Percentiles rank a stretch among this genome's conserved stretches.
Conservation (phyloP, 352 stramenopile genomes). For the Phytophthora pisi region DNA sequence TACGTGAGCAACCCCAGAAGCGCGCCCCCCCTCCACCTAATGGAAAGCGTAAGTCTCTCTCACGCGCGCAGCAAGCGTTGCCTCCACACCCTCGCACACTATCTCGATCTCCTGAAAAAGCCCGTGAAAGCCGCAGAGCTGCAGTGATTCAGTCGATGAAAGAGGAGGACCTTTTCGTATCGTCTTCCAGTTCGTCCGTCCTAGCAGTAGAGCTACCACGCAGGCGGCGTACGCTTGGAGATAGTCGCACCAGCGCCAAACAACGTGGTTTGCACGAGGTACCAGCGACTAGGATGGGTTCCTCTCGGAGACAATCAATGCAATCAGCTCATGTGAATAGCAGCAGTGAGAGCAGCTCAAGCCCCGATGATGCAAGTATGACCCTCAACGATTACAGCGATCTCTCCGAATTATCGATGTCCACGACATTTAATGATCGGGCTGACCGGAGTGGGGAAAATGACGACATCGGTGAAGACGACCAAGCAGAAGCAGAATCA, state of each 20-base stretch:
- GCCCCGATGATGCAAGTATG: conserved; percentile 20
- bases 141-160: conserved; percentile 24
- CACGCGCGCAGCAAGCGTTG: conserved; percentile 9
- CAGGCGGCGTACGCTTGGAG: conserved; percentile 8
- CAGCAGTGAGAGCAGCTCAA: conserved; percentile 38
- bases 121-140: conserved; percentile 22
- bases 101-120: conserved; percentile 22
- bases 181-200: conserved; percentile 26
- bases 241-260: conserved; percentile 15
- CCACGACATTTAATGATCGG: conserved; percentile 6
- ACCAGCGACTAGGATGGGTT: conserved; percentile 11
- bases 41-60: conserved; percentile 21
- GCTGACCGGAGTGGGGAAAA: conserved; percentile 7
- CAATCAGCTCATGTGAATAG: conserved; percentile 6
- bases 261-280: conserved; percentile 1
- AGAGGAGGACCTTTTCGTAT: conserved; percentile 14
- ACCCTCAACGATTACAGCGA: conserved; percentile 30
- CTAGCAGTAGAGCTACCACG: conserved; percentile 4
- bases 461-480: neutral
- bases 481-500: conserved; percentile 13
- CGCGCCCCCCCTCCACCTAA: conserved; percentile 7
- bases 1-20: conserved; percentile 38
- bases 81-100: conserved; percentile 28
- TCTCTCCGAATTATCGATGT: conserved; percentile 30
- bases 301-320: conserved; percentile 11